phyloP scores from a whole-genome alignment of 306 rosid genomes.

The Macrotyloma uniflorum region DNA sequence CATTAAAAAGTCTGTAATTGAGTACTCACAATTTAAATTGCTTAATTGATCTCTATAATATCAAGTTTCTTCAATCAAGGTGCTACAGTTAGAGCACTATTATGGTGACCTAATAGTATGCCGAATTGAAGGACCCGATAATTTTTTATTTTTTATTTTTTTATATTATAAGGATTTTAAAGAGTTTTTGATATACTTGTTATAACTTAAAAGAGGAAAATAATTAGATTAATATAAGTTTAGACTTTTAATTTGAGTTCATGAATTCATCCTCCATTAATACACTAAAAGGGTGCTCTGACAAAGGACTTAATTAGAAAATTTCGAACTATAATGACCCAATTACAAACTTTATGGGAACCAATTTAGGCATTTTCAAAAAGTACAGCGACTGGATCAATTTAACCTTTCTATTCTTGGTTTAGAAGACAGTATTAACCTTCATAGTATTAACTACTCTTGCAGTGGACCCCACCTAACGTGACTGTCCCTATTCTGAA shows the following conservation, averaged over 20 bases:
- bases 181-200: not conserved
- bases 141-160: no score
- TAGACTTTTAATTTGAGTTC: not conserved
- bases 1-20: not conserved
- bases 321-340: not conserved
- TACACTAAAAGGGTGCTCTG: not conserved
- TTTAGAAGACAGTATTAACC: slow-evolving; percentile 17
- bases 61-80: not conserved
- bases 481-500: slow-evolving; percentile 90
- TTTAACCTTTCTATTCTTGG: not conserved
- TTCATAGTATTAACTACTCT: slow-evolving; percentile 36
- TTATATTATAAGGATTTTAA: not conserved
- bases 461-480: slow-evolving; percentile 99
- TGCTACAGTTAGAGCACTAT: not conserved
- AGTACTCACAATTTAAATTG: not conserved
- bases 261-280: not conserved
- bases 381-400: not conserved
- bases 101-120: not conserved
- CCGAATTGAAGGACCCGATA: not conserved
- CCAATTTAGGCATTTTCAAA: not conserved
- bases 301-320: not conserved
- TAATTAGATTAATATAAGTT: not conserved
- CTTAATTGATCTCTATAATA: not conserved
- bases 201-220: not conserved
- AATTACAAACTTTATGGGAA: not conserved